Base-by-base conservation (phyloP, 306 rosid species). In the Astragalus membranaceus region DNA sequence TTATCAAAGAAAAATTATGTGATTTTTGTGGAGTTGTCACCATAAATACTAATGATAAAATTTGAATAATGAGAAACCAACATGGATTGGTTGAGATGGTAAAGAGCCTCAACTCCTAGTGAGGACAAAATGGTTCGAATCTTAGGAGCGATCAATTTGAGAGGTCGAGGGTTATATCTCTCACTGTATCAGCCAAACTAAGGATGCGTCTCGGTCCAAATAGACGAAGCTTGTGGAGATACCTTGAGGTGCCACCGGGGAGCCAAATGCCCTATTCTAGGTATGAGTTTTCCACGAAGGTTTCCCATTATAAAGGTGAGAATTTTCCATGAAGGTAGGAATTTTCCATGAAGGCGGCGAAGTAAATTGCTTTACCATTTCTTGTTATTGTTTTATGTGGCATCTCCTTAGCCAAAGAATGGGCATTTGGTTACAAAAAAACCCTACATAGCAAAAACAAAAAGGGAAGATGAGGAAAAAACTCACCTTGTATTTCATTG, bases 401-500 rank as follows among this genome's bases (percentile, higher is more conserved):
- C 62, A 64, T 23, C 70, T n/a, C 51, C 53, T 8, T 48, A 16
- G 69, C 70, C 72, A 37, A 4, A 13, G 33, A 72, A 32, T 20
- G 43, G 61, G 35, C 46, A 57, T 9, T 35, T 42, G 17, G 47
- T 33, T 57, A 58, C 66, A 63, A 61, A 51, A 74, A n/a, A n/a
- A n/a, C n/a, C 68, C 79, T 67, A 33, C 72, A 35, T 37, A 53
- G 63, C 51, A 69, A 17, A 69, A 56, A 33, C 26, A 69, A 33
- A 33, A 35, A 20, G 44, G 8, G n/a, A 30, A 13, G 50, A 15
- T 48, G 48, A 42, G 3, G 14, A 10, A 47, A n/a, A 47, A 71
- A 41, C 15, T 73, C 8, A 37, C 55, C 43, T 41, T n/a, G n/a
- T n/a, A 66, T 50, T 47, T 8, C 17, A 5, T 37, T 50, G n/a